Conservation (phyloP, 2,329 filamentous ascomycete genomes). For the Akanthomyces uredinophilus region DNA sequence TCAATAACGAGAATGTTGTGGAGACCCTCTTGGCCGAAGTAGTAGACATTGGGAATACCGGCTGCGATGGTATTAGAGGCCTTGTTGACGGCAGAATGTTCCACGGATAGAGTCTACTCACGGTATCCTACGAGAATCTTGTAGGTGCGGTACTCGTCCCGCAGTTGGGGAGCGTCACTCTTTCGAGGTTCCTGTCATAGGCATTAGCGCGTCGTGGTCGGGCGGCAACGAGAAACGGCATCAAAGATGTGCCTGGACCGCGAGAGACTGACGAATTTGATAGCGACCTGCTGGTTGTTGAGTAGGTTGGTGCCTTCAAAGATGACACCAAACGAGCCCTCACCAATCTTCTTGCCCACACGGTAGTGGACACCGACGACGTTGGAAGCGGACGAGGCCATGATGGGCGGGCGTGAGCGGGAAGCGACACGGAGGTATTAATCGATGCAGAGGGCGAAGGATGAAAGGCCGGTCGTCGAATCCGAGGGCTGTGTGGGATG, state of each 20-base stretch:
- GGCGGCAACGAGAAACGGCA: background rate
- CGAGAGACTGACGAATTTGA: slow-evolving; percentile 80
- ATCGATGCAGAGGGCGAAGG: background rate
- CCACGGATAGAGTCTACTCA: slow-evolving; percentile 47
- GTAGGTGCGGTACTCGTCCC: slow-evolving; percentile 98
- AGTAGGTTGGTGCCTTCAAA: slow-evolving; percentile 97
- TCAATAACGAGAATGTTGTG: slow-evolving; percentile 99
- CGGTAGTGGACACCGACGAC: slow-evolving; percentile 98
- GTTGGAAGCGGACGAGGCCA: slow-evolving; percentile 89
- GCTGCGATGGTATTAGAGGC: slow-evolving; percentile 47
- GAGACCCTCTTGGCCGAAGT: slow-evolving; percentile 96
- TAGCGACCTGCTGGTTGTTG: slow-evolving; percentile 98
- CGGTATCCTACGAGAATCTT: slow-evolving; percentile 99
- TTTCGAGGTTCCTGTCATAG: slow-evolving; percentile 83
- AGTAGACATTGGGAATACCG: slow-evolving; percentile 98
- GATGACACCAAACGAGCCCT: slow-evolving; percentile 97
- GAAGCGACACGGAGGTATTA: background rate
- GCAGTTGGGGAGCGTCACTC: slow-evolving; percentile 94
- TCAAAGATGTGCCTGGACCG: background rate
- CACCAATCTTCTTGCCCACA: slow-evolving; percentile 98
- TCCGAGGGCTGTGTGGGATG: background rate
- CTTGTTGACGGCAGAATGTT: slow-evolving; percentile 26
- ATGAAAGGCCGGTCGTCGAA: background rate
- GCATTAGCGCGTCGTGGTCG: slow-evolving; percentile 1
- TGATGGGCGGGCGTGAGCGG: slow-evolving; percentile 34